Evolutionary conservation across 441 rosid genomes (phyloP), one percentile per base, ranked within the genome.

Genomic region (Euphorbia corollata): DNA sequence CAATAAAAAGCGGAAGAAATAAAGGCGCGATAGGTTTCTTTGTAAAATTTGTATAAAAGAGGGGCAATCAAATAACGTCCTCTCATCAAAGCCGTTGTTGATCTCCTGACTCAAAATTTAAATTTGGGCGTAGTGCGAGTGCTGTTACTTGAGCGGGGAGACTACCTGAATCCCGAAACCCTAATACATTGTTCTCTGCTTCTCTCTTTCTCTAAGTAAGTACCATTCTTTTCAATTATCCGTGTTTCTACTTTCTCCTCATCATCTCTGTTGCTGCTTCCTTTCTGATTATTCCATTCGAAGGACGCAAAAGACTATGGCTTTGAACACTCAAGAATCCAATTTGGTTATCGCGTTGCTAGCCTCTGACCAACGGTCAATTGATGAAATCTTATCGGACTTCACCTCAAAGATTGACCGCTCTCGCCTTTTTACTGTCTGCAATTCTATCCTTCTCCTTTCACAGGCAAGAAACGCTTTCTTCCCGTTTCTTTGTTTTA

Each of bases 321-420:
- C 68, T 48, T 72, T 85, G 85, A 82, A 72, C 69, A 64, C 48
- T 15, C 85, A 82, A 50, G 92, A 84, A 68, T 73, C 82, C 62
- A 79, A 66, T 59, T 4, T 51, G 32, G 13, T 84, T 10, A 50
- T 61, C 43, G 55, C 83, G 56, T 71, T 87, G 20, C 82, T 90
- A 63, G 80, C 82, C 69, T 82, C 82, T 56, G 94, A 87, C 64
- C 80, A 82, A 59, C 82, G 79, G 18, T 82, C 90, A 3, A 71
- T 90, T 63, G 85, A 78, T 24, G 91, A 86, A 62, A 74, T 84
- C 61, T 54, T 79, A 22, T 38, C 92, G 58, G 95, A 90, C 69
- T 86, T 87, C 83, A 73, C 67, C 77, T 80, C 94, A 59, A 79
- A 75, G n/a, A 73, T 93, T 81, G 39, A 74, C 62, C 77, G 64